These are phyloP conservation scores for Xylariaceae sp. DNA, from an alignment of 2,329 filamentous ascomycete genomes.

Conservation along the genomic window DNA sequence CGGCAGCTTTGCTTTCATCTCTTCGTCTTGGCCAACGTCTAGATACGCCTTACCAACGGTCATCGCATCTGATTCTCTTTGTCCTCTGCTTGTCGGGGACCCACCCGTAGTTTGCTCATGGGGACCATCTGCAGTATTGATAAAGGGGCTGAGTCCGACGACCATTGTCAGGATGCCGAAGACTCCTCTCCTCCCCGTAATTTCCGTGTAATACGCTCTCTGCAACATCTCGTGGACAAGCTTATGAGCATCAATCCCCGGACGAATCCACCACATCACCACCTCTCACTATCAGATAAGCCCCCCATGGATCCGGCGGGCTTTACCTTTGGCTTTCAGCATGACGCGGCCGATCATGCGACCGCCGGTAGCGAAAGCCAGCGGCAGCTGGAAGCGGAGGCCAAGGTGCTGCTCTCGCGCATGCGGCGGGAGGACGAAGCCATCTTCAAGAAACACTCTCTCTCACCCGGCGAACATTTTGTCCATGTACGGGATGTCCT, in stretches of 20 bases:
- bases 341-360: conserved; percentile 15
- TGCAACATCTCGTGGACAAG: conserved; percentile 15
- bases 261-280: neutral
- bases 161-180: conserved; percentile 21
- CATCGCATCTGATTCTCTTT: neutral
- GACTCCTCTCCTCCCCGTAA: conserved; percentile 10
- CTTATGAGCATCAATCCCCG: conserved; percentile 12
- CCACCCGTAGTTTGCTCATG: conserved; percentile 22
- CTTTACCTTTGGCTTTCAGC: conserved; percentile 21
- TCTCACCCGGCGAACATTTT: conserved; percentile 49
- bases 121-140: conserved; percentile 24
- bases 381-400: conserved; percentile 2
- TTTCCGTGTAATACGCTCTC: conserved; percentile 3
- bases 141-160: conserved; percentile 23
- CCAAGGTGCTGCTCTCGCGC: conserved; percentile 4
- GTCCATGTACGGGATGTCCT: conserved; percentile 51
- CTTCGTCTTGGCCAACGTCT: neutral
- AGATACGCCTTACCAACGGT: neutral
- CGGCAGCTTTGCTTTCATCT: neutral
- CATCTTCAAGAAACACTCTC: conserved; percentile 11
- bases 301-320: neutral
- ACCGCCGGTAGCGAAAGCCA: conserved; percentile 5
- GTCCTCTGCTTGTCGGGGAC: neutral
- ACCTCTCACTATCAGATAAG: neutral
- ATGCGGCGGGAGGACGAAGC: conserved; percentile 19